Base-by-base conservation (phyloP, 2,329 filamentous ascomycete species). In the Chrysoporthe deuterocubensis region DNA sequence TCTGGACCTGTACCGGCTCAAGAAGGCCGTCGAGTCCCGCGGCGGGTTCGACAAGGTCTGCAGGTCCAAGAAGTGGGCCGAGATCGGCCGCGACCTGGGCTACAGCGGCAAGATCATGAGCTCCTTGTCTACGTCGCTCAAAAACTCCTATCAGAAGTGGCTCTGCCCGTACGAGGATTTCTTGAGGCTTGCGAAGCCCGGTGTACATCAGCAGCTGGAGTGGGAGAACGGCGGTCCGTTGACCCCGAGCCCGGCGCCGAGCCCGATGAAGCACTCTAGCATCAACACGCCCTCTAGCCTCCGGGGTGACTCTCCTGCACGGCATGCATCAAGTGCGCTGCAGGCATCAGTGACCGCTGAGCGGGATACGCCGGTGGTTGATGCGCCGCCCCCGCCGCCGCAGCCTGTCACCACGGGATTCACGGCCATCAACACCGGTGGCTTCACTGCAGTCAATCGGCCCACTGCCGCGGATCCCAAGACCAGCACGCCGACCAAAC, bases 61-160 rank as follows among this genome's bases (percentile, higher is more conserved):
- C 85, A 97, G 97, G 80, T 86, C 91, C 66, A 99, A 99, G 81
- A 98, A 98, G 82, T 99, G 96, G 96, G 96, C 96, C 18, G 96
- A 99, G 79, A 98, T 99, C 73, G 96, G 96, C 44, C 90, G 96
- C 75, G 96, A 98, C 77, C 82, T 99, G 60, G 96, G 96, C 65
- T 99, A 99, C 80, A 98, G 95, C 76, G 96, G 96, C 76, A 99
- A 99, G 83, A 99, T 99, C 71, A 99, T 99, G 96, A 98, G 95
- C 2, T 98, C 96, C 9, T 83, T 99, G 59, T 99, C 96, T 6
- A 99, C 96, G 0, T 98, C 96, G 5, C 86, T 99, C 54, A 99
- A 98, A 78, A 99, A 99, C 78, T 98, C 96, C 0, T 99, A 96
- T 74, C 94, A 97, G 78, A 90, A 95, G 80, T 99, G 96, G 93